Evolutionary conservation across 2,329 filamentous ascomycete species (phyloP), one percentile per base, ranked within the genome.

Genomic region (Torrubiellomyces zombiae): DNA sequence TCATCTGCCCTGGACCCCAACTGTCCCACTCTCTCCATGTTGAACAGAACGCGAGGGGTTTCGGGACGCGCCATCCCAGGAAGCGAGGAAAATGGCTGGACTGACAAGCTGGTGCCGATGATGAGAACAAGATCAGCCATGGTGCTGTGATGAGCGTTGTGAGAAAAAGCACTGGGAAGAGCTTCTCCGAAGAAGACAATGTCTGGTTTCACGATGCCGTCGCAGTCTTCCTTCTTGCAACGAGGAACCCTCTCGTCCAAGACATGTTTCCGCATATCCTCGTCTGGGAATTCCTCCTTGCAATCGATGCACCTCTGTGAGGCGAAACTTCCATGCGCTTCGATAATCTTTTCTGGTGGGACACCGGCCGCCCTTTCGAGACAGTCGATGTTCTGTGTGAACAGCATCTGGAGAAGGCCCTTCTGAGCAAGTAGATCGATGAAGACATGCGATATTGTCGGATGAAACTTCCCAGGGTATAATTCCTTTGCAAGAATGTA

Each of bases 311-410:
- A 98, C 36, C 75, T 67, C 52, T 95, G 86, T 1, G 67, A 70
- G 13, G 86, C 86, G 46, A 95, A 98, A 47, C 82, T 93, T 22
- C 89, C 89, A 48, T 98, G 89, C 0, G 89, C 89, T 51, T 95
- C 86, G 16, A 98, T 63, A 24, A 98, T 85, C 48, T 67, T 73
- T 3, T 86, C 72, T 0, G 58, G 63, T 0, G 83, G 79, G 1
- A 98, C 73, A 14, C 89, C 89, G 9, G 86, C 89, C 37, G 69
- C 64, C 13, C 85, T 70, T 53, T 98, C 89, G 9, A 98, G 63
- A 41, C 83, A 93, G 54, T 98, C 89, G 37, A 98, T 95, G 44
- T 98, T 98, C 45, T 98, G 89, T 0, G 89, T 94, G 50, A 95
- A 98, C 26, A 89, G 67, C 58, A 83, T 89, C 36, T 76, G 57